Base-by-base conservation (phyloP, 768 basidiomycete species). In the Naganishia vaughanmartiniae region DNA sequence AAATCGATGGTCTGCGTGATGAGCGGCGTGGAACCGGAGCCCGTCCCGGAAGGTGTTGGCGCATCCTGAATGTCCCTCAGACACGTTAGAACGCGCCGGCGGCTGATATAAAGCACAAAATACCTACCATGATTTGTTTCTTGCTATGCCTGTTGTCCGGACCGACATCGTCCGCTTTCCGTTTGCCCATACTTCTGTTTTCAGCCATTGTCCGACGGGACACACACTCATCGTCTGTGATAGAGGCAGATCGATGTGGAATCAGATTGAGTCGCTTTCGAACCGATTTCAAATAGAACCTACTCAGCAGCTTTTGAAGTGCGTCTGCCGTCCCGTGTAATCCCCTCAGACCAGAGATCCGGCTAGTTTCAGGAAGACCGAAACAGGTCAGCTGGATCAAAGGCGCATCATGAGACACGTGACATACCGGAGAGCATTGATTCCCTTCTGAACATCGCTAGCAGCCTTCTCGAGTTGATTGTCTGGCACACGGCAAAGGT, bases 391-490 rank as follows among this genome's bases (percentile, higher is more conserved):
- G 57, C 5, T n/a, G 12, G 3, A 17, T 28, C 30, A 21, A 1
- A 34, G 11, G 33, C 6, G 31, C 14, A 60, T 19, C 28, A 24
- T 5, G 34, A 39, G 36, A 28, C 19, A 33, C 19, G 45, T 17
- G 15, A 15, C 69, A 36, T 48, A 70, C 69, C 69, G 45, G n/a
- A 70, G 60, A 19, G 46, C 57, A 45, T 42, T 60, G 51, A 70
- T 65, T 15, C 69, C 69, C 36, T 55, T 63, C 24, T 70, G 42
- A 6, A 70, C 36, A 26, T 63, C 60, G 19, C 45, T 51, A n/a
- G 60, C 69, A 11, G 33, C 60, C 34, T 36, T 48, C 7, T 45
- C 58, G 5, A 45, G 31, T 21, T 51, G 34, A 34, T 54, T 48
- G 14, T 46, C 28, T 1, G 69, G 26, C 4, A 60, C 45, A 65